Base-by-base conservation (phyloP, 306 rosid species). In the Canavalia ensiformis region DNA sequence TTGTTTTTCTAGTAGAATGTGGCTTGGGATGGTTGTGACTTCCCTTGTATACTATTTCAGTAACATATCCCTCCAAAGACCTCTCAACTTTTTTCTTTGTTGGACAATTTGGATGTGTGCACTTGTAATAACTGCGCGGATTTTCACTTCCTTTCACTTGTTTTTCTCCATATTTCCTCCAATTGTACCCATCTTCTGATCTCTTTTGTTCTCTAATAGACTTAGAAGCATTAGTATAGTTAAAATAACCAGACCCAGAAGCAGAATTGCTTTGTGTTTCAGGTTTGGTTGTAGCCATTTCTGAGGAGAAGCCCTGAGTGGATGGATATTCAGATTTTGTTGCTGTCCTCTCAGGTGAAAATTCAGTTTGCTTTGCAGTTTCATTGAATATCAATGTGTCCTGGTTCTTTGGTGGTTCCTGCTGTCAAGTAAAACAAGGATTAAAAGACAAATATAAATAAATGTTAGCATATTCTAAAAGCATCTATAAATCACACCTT, bases 81-180 rank as follows among this genome's bases (percentile, higher is more conserved):
- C 85, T 91, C 80, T 91, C 97, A n/a, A 92, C 97, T 80, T 92
- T 92, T 85, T 92, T 92, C 88, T 91, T 92, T 50, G 88, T 87
- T 0, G 88, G 82, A 49, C 97, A 92, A 63, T 7, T 83, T 0
- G 86, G 84, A 33, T 57, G 68, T 0, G 95, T 85, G 77, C 97
- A 92, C 86, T 87, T 92, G 89, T 91, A 92, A 79, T 92, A 92
- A 73, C 97, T 89, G 0, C 97, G 70, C 0, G 95, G 92, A 66
- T 92, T 89, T 74, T 89, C 97, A 39, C 97, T 89, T 52, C 97
- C 95, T 72, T 92, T 92, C 76, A 89, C 90, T 68, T 84, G 89
- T 62, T 92, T 92, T 76, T 92, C 94, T 37, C 97, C 97, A 56
- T 92, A 92, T 62, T 92, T 92, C 72, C 92, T 85, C 97, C 97